phyloP scores from a whole-genome alignment of 768 basidiomycete genomes.

The Tricholoma terreum region DNA sequence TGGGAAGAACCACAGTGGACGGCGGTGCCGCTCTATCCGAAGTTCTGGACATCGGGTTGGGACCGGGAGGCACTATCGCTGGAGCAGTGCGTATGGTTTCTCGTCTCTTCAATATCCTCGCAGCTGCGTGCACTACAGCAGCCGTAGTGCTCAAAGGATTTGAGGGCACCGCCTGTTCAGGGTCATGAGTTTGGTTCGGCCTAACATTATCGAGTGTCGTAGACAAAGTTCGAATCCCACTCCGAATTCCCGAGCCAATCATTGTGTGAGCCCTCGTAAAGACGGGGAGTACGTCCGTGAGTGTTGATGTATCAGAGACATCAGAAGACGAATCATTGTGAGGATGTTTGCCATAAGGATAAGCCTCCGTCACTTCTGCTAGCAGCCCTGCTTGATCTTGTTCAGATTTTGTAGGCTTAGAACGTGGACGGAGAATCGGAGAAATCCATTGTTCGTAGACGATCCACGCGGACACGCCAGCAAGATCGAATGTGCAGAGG shows the following conservation, averaged over 20 bases:
- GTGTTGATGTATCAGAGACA: too few relatives aligned
- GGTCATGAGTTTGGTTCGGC: background rate
- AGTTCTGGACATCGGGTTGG: too few relatives aligned
- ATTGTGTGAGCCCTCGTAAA: background rate
- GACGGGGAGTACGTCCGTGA: too few relatives aligned
- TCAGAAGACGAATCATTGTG: too few relatives aligned
- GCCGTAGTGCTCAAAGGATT: background rate
- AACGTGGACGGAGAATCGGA: background rate
- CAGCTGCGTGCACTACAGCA: background rate
- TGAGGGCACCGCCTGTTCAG: background rate
- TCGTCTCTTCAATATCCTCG: background rate
- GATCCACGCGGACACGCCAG: conserved; percentile 2
- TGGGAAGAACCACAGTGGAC: background rate
- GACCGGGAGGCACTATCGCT: background rate
- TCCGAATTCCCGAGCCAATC: background rate
- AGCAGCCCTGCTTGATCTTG: background rate
- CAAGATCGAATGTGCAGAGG: conserved; percentile 5
- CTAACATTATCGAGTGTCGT: background rate
- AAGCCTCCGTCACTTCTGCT: background rate
- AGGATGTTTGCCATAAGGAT: background rate
- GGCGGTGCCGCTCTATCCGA: background rate
- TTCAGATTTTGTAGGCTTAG: background rate
- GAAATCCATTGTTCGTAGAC: conserved; percentile 9
- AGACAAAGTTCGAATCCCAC: background rate
- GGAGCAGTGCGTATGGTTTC: background rate